A percentile compares a stretch with the other conserved stretches of the same genome.
phyloP scores from a whole-genome alignment of 2,329 filamentous ascomycete genomes.

The Aspergillus sp. region DNA sequence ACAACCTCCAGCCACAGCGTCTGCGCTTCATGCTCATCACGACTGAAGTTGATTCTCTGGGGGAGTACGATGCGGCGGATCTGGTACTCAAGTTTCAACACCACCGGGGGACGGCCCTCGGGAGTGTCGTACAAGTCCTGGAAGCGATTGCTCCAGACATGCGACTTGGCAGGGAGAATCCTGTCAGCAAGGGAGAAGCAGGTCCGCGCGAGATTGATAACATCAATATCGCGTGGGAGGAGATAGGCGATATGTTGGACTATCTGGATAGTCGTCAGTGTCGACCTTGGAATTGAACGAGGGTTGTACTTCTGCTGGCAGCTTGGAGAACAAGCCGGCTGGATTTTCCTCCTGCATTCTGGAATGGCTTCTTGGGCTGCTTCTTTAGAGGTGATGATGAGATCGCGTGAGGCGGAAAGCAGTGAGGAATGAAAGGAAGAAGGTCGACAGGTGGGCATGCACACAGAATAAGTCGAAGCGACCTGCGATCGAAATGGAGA shows the following conservation, averaged over 20 bases:
- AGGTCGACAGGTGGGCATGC: no score
- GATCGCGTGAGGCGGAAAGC: no score
- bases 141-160: constrained; percentile 28
- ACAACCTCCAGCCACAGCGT: constrained; percentile 23
- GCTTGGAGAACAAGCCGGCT: neutral
- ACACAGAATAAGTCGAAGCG: no score
- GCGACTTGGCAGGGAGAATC: constrained; percentile 19
- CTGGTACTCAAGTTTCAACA: constrained; percentile 27
- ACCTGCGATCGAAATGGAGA: no score
- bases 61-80: constrained; percentile 25
- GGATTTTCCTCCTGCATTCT: no score
- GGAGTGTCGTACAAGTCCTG: constrained; percentile 24
- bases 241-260: constrained; percentile 22
- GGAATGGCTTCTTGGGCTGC: no score
- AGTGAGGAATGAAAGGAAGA: no score
- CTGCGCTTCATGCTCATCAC: constrained; percentile 15
- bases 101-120: constrained; percentile 7
- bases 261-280: no score
- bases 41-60: constrained; percentile 17
- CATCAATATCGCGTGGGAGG: constrained; percentile 21
- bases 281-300: no score
- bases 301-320: neutral
- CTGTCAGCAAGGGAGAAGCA: constrained; percentile 15
- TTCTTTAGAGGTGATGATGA: no score
- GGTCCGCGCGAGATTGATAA: constrained; percentile 19